These are phyloP conservation scores for Cardamine occulta DNA, from an alignment of 345 rosid genomes.

Conservation along the genomic window DNA sequence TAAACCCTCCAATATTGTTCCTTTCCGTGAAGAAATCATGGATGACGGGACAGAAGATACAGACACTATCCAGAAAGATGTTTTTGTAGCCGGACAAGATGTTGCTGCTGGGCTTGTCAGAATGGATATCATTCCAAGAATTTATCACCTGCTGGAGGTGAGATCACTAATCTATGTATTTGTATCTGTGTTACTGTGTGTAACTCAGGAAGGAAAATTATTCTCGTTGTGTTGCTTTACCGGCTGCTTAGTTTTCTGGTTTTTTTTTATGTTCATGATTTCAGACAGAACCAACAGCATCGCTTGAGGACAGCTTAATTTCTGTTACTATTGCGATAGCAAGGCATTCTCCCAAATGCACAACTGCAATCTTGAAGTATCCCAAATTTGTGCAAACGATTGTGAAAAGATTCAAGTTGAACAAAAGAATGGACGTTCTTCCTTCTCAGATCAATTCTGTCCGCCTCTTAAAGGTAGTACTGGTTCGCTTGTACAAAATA, in stretches of 20 bases:
- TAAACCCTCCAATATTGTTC: conserved; percentile 76
- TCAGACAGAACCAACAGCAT: conserved; percentile 60
- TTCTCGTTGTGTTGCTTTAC: conserved; percentile 24
- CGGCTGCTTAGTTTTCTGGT: conserved; percentile 17
- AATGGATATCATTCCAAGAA: conserved; percentile 84
- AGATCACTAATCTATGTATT: conserved; percentile 32
- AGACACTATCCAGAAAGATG: conserved; percentile 82
- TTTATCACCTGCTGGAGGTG: conserved; percentile 79
- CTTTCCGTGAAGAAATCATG: conserved; percentile 48
- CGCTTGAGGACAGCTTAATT: conserved; percentile 65
- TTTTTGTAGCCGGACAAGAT: conserved; percentile 86
- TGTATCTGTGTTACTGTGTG: not conserved
- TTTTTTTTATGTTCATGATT: conserved; percentile 35
- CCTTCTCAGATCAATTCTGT: conserved; percentile 68
- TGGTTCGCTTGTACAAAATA: conserved; percentile 1
- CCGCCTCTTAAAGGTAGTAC: conserved; percentile 69
- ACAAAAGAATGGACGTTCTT: conserved; percentile 47
- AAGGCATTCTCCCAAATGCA: conserved; percentile 87
- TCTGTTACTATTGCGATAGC: conserved; percentile 74
- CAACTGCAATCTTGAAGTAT: conserved; percentile 70
- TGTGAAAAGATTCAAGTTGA: conserved; percentile 62
- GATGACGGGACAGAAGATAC: conserved; percentile 65
- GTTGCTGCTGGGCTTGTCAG: conserved; percentile 88
- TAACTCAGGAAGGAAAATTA: conserved; percentile 13
- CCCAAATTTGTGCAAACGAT: conserved; percentile 68